phyloP scores from a whole-genome alignment of 306 rosid genomes.

The Trifolium repens region DNA sequence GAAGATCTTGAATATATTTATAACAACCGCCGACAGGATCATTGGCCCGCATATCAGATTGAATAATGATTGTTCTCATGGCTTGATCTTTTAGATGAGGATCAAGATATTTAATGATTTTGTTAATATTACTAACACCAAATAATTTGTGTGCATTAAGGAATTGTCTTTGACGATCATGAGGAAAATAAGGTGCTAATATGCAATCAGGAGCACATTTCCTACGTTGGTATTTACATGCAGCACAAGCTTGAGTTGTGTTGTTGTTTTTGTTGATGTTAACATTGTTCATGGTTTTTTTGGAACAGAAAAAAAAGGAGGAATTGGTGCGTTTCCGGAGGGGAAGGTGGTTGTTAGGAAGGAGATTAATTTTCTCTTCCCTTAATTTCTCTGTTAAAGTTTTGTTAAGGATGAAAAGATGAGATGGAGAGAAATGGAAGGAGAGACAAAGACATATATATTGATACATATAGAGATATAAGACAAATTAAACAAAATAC shows the following conservation, averaged over 20 bases:
- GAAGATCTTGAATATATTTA: constrained; percentile 59
- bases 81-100: constrained; percentile 65
- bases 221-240: constrained; percentile 88
- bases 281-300: constrained; percentile 9
- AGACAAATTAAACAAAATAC: not conserved
- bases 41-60: constrained; percentile 77
- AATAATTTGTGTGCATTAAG: constrained; percentile 80
- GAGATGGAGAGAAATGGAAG: constrained; percentile 60
- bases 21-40: constrained; percentile 93
- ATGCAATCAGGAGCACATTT: constrained; percentile 90
- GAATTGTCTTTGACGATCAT: constrained; percentile 73
- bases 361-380: constrained; percentile 40
- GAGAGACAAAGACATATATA: constrained; percentile 40
- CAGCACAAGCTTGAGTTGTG: constrained; percentile 90
- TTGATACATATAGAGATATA: not conserved
- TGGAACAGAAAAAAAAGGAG: constrained; percentile 24
- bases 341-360: constrained; percentile 49
- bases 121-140: constrained; percentile 82
- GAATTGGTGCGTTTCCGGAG: constrained; percentile 80
- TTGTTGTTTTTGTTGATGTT: constrained; percentile 45
- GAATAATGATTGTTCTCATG: constrained; percentile 73
- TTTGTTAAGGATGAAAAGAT: constrained; percentile 34
- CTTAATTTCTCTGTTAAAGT: constrained; percentile 36
- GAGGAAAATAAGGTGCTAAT: constrained; percentile 90
- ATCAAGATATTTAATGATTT: constrained; percentile 58